Base-by-base conservation (phyloP, 2,329 filamentous ascomycete species). In the Exophiala phaeomuriformis region DNA sequence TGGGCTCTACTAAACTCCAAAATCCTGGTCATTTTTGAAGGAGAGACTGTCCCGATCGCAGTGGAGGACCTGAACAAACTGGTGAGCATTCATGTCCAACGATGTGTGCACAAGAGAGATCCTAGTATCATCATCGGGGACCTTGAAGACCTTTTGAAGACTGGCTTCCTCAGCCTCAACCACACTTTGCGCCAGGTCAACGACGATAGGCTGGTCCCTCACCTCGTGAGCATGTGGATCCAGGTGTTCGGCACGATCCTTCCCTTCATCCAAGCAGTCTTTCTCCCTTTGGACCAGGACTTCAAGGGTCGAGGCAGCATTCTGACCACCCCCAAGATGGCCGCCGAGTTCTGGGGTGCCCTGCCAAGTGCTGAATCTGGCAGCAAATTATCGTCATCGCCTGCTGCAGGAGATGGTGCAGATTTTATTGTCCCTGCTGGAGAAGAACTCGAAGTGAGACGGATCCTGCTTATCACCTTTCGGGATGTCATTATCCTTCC, bases 251-350 rank as follows among this genome's bases (percentile, higher is more conserved):
- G 89, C 2, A 86, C 82, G 4, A 88, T 97, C 36, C 72, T 97
- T 3, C 93, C 93, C 0, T 97, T 95, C 66, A 84, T 98, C 64
- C 91, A 97, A 72, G 90, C 91, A 1, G 90, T 96, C 1, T 96
- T 98, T 66, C 74, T 98, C 1, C 93, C 90, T 0, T 74, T 98
- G 1, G 93, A 98, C 65, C 80, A 95, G 7, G 93, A 98, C 67
- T 95, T 98, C 67, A 85, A 88, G 49, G 93, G 91, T 4, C 80
- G 80, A 44, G 93, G 93, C 10, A 76, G 82, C 0, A 79, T 97
- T 51, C 85, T 97, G 79, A 84, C 79, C 0, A 70, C 80, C 0
- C 83, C 88, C 3, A 85, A 94, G 69, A 86, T 90, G 3, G 62
- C 62, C 2, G 82, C 84, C 39, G 91, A 97, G 55, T 95, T 96